Evolutionary conservation across 192 early-diverging fungal species (phyloP).

Genomic region (Coemansia sp.): DNA sequence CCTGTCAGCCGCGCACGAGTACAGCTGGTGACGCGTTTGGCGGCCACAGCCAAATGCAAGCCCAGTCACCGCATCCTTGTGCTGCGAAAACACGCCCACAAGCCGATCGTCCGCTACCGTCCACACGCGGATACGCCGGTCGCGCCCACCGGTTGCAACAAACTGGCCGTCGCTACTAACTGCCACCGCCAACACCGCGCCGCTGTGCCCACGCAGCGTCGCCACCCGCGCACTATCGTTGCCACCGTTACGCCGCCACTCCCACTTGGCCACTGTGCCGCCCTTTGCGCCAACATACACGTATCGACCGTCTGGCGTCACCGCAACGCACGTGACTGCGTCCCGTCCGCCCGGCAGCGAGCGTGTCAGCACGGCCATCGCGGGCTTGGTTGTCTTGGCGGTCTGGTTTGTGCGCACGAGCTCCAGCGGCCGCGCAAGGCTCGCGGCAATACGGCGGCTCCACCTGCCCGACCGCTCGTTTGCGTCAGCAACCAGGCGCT

Average conservation of each 20-base stretch:
- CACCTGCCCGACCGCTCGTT: constrained; percentile 42
- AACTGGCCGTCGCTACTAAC: constrained; percentile 67
- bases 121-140: constrained; percentile 93
- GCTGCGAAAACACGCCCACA: constrained; percentile 78
- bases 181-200: constrained; percentile 72
- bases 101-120: constrained; percentile 74
- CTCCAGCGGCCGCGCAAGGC: constrained; percentile 30
- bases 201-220: constrained; percentile 69
- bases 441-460: constrained; percentile 36
- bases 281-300: constrained; percentile 93
- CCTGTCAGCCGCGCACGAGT: constrained; percentile 87
- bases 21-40: constrained; percentile 60
- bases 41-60: constrained; percentile 81
- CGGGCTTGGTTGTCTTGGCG: too few relatives aligned
- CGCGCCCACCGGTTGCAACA: constrained; percentile 83
- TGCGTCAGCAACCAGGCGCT: constrained; percentile 78
- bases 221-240: constrained; percentile 64
- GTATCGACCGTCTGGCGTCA: constrained; percentile 64
- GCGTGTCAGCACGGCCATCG: too few relatives aligned
- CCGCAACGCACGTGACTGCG: constrained; percentile 71
- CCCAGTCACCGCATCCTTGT: constrained; percentile 85
- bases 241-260: constrained; percentile 31
- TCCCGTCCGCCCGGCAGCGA: constrained; percentile 51
- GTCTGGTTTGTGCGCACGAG: neutral
- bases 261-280: constrained; percentile 87